These are phyloP conservation scores for Groenewaldozyma salmanticensis DNA, from an alignment of 805 yeast species.

Conservation along the genomic window DNA sequence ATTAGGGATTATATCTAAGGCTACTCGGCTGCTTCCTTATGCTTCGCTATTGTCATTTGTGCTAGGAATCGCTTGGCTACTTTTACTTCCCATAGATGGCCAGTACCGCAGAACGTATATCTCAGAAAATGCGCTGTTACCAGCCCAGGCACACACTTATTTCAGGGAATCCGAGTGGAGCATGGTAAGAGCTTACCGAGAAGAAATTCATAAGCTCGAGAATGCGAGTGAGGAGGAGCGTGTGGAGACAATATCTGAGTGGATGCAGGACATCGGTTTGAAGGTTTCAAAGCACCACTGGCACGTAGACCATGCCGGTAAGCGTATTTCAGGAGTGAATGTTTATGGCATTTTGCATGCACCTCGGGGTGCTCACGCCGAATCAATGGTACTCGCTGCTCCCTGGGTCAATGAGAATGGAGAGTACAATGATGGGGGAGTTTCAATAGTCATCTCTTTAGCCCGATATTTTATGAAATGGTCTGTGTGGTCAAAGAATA, in stretches of 20 bases:
- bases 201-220: conserved; percentile 37
- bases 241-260: conserved; percentile 39
- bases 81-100: conserved; percentile 65
- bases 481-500: conserved; percentile 94
- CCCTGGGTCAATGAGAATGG: conserved; percentile 74
- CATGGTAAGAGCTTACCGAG: conserved; percentile 72
- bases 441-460: conserved; percentile 60
- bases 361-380: conserved; percentile 93
- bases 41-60: conserved; percentile 22
- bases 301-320: conserved; percentile 19
- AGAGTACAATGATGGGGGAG: conserved; percentile 66
- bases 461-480: conserved; percentile 74
- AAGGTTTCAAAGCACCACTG: conserved; percentile 43
- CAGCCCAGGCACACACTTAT: conserved; percentile 88
- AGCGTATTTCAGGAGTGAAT: conserved; percentile 31
- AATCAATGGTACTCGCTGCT: conserved; percentile 81
- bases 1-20: conserved; percentile 21
- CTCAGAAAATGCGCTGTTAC: conserved; percentile 93
- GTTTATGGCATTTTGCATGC: conserved; percentile 82
- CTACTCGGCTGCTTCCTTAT: conserved; percentile 20
- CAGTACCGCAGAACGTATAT: conserved; percentile 76
- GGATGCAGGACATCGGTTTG: conserved; percentile 68
- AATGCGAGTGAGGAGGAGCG: conserved; percentile 24
- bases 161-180: conserved; percentile 95
- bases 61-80: conserved; percentile 46